Evolutionary conservation across 202 grass and related monocot species (phyloP), one percentile per base, ranked within the genome.

Genomic region (Cymbopogon flexuosus): DNA sequence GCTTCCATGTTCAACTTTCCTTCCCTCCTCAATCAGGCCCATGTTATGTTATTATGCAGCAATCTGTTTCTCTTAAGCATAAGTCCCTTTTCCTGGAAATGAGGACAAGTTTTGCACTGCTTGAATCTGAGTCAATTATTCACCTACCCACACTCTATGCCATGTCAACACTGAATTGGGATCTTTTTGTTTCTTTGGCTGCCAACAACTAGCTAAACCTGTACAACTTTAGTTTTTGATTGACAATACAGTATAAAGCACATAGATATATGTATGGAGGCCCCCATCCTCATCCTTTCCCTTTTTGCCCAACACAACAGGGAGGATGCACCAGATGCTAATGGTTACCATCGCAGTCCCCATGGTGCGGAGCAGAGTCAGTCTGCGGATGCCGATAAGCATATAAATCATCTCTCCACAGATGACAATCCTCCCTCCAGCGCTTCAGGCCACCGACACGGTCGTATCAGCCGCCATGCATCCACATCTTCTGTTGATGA

Each of bases 401-500:
- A 27, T 19, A 74, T 43, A 43, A 78, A 78, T 30, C 51, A 49
- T 31, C 42, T 35, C 0, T 63, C 51, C 40, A 42, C 79, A 19
- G 74, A 70, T 0, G 54, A 70, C 52, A 75, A 79, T 74, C 68
- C 51, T 22, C 74, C 83, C 61, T 83, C 75, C 6, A 63, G 46
- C 31, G 30, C 73, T 45, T 86, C 42, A 19, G 62, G 19, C 43
- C 75, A 57, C 57, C 86, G 56, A 58, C 79, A 68, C 2, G 69
- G 67, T 57, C 29, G 68, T 5, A 54, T 80, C n/a, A 58, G 16
- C 58, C 37, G 21, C 1, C 54, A 47, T 83, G 9, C 70, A 39
- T 81, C 87, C 19, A 15, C 19, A 3, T 47, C 62, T 45, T 86
- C 67, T 63, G 30, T 63, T 1, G 88, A 89, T 70, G 83, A 79